Evolutionary conservation across 495 filamentous ascomycete genomes (phyloP), one percentile per base, ranked within the genome.

Genomic region (Lasiosphaeria hispida): DNA sequence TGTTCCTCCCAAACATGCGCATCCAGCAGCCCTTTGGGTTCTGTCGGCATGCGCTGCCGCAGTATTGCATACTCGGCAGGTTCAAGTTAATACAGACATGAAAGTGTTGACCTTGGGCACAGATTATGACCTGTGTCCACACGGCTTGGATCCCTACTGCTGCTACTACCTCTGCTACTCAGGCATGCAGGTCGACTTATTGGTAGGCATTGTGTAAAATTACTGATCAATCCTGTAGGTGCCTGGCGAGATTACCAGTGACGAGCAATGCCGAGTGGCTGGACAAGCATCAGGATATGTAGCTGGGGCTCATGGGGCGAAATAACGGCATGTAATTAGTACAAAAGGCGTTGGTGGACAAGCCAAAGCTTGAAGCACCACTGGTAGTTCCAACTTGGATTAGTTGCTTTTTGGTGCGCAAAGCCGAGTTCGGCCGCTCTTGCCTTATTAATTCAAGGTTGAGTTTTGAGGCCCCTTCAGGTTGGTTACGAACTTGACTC

Each of bases 231-330:
- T 37, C n/a, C n/a, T 34, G 30, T 17, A 61, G 58, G 3, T 53
- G n/a, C 48, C 52, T 10, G 38, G 33, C 13, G 38, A 55, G 17
- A 49, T 58, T 23, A 47, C 47, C 17, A 58, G 59, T 48, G 59
- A 61, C 35, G 35, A 52, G 30, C 40, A 61, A 10, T 61, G 54
- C 34, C 10, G 38, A 5, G 47, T 54, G 30, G n/a, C 9, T 53
- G 17, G 43, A 48, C 18, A 30, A 52, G 36, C n/a, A 35, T 17
- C 23, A 15, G 10, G 55, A 57, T 30, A 35, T 55, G 41, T 14
- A 45, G 39, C 18, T 55, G 18, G 13, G 4, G 17, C 17, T 11
- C 11, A 9, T 11, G 10, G 19, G 19, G 11, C 18, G n/a, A 43
- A n/a, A 37, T 17, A 15, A 14, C 10, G 1, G 7, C 40, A 33